These are phyloP conservation scores for Melanogaster broomeanus DNA, from an alignment of 768 basidiomycete species.

Conservation along the genomic window DNA sequence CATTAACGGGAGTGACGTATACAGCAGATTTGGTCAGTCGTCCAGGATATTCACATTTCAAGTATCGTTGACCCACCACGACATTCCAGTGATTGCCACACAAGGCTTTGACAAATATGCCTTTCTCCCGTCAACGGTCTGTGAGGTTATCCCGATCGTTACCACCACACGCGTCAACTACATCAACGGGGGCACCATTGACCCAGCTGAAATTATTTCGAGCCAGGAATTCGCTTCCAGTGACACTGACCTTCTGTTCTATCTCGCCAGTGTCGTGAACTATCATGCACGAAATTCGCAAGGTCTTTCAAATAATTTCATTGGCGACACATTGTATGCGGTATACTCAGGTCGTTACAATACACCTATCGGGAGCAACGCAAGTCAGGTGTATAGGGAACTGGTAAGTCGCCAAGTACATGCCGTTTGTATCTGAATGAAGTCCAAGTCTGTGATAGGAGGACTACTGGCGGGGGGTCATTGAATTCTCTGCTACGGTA, in stretches of 20 bases:
- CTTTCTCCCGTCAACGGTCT: no score
- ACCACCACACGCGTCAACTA: slow-evolving; percentile 15
- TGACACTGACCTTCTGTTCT: slow-evolving; percentile 2
- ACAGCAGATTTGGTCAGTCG: slow-evolving; percentile 6
- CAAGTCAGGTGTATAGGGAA: slow-evolving; percentile 1
- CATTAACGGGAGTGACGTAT: not conserved
- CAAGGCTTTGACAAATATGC: no score
- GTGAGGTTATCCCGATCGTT: slow-evolving; percentile 11
- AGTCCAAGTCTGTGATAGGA: not conserved
- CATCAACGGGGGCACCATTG: not conserved
- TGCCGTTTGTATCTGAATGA: no score
- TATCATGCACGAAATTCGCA: no score
- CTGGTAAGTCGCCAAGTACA: not conserved
- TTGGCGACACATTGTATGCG: no score
- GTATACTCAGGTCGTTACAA: no score
- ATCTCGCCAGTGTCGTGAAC: no score
- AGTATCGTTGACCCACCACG: not conserved
- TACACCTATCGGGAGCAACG: not conserved
- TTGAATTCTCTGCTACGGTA: no score
- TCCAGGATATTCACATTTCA: no score
- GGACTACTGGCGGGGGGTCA: slow-evolving; percentile 15
- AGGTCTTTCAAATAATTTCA: no score
- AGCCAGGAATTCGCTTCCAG: not conserved
- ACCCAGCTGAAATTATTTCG: not conserved
- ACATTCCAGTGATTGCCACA: not conserved